A percentile compares a stretch with the other conserved stretches of the same genome.
Conservation (phyloP, 805 yeast genomes). For the Sugiyamaella boreocaroliniensis region DNA sequence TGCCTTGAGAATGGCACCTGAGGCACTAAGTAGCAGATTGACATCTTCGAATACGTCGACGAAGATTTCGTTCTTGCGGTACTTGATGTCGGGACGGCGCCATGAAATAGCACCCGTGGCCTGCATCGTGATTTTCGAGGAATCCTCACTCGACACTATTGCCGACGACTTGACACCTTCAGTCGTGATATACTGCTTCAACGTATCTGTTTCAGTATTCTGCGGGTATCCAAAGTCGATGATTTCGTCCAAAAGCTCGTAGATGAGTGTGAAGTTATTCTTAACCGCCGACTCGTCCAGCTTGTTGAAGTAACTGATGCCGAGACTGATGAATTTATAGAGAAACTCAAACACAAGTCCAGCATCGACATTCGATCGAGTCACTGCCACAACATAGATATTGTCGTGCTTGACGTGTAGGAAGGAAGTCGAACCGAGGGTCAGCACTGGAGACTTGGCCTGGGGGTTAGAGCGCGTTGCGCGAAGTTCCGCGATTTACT, state of each 20-base stretch:
- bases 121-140: constrained; percentile 29
- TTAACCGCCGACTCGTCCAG: constrained; percentile 47
- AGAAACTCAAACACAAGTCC: constrained; percentile 73
- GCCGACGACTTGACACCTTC: constrained; percentile 21
- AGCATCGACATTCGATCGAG: constrained; percentile 83
- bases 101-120: constrained; percentile 49
- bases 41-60: constrained; percentile 71
- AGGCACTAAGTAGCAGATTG: constrained; percentile 58
- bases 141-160: constrained; percentile 9
- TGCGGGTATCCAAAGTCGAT: constrained; percentile 76
- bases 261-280: constrained; percentile 60
- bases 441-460: constrained; percentile 64
- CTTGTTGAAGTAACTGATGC: constrained; percentile 39
- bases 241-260: constrained; percentile 71
- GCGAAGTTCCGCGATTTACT: constrained; percentile 10
- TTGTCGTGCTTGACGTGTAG: constrained; percentile 58
- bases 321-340: constrained; percentile 49
- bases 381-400: constrained; percentile 82
- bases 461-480: constrained; percentile 10
- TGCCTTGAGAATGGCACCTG: constrained; percentile 52
- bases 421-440: constrained; percentile 89
- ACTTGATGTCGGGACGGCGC: constrained; percentile 64
- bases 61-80: constrained; percentile 74
- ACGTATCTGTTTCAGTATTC: constrained; percentile 45
- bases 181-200: constrained; percentile 35